Percentiles rank a stretch among this genome's conserved stretches.
phyloP scores from a whole-genome alignment of 306 rosid species.

The Lablab purpureus region DNA sequence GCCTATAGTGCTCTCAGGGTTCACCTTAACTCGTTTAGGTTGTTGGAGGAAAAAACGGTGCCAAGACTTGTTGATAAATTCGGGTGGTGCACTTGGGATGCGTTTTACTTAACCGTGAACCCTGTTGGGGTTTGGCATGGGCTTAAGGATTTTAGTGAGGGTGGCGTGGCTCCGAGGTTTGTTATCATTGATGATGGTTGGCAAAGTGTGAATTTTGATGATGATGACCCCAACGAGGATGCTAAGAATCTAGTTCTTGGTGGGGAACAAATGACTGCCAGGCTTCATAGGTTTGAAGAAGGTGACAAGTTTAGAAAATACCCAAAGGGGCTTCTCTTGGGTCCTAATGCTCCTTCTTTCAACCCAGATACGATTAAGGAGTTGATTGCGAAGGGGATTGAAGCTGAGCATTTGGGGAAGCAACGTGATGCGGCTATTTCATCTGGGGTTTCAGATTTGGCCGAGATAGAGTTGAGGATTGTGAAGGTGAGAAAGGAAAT shows the following conservation, averaged over 20 bases:
- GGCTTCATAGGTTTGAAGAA: constrained; percentile 76
- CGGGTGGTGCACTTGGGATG: constrained; percentile 99
- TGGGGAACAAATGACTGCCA: constrained; percentile 79
- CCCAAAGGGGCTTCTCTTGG: constrained; percentile 60
- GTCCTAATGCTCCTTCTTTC: constrained; percentile 64
- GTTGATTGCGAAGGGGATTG: constrained; percentile 66
- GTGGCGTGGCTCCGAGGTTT: constrained; percentile 74
- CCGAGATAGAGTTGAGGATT: constrained; percentile 52
- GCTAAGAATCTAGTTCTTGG: constrained; percentile 69
- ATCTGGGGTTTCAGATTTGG: constrained; percentile 47
- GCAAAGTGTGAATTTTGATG: constrained; percentile 83
- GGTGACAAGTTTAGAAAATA: constrained; percentile 73
- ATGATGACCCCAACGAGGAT: constrained; percentile 62
- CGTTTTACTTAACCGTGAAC: constrained; percentile 75
- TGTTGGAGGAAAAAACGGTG: constrained; percentile 77
- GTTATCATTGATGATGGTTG: constrained; percentile 87
- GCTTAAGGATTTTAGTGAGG: constrained; percentile 64
- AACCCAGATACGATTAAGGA: constrained; percentile 64
- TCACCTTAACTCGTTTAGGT: constrained; percentile 68
- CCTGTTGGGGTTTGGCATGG: constrained; percentile 76
- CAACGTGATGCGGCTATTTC: constrained; percentile 48
- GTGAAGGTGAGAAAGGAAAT: constrained; percentile 59
- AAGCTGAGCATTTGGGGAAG: constrained; percentile 64
- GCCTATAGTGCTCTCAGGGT: constrained; percentile 80
- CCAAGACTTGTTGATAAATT: constrained; percentile 72